Evolutionary conservation across 148 eudicot species (phyloP), one percentile per base, ranked within the genome.

Genomic region (Pharnaceum exiguum): DNA sequence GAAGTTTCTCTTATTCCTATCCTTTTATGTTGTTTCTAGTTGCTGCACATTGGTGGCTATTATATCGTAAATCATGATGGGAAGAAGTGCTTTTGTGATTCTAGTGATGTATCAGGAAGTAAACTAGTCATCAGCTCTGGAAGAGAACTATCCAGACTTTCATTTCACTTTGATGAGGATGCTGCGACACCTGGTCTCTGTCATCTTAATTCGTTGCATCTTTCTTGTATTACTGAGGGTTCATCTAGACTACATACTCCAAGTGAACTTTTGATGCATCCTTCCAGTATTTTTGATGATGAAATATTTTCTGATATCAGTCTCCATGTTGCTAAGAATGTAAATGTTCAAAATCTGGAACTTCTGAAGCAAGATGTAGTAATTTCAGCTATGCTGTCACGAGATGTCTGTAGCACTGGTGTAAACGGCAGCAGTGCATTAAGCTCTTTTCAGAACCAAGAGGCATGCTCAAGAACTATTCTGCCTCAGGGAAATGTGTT

Each of bases 401-500:
- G 68, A 64, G 68, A 65, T 42, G 37, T 64, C 39, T 38, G 33
- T 15, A 47, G 59, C 45, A 60, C 51, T 47, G 43, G 57, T 51
- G 43, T 57, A 51, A 53, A 31, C 54, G 58, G 52, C 59, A 29
- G 51, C 19, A 13, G 38, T 65, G 60, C 43, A 35, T 13, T 31
- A 31, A 56, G 47, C 46, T 58, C 51, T 29, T 35, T 65, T 28
- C 73, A 63, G 18, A 66, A 49, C 69, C 62, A 60, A 29, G 78
- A 37, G 42, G 28, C 59, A 43, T 61, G 12, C 29, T 71, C 51
- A 57, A 64, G 66, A 49, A 55, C 37, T 55, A 47, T 50, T 46
- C 65, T 88, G 66, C 86, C 86, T 15, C 79, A 68, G 46, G 98
- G 96, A 44, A 73, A 73, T 59, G 77, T 93, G 54, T 59, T 77